These are phyloP conservation scores for Lepiota subincarnata DNA, from an alignment of 768 basidiomycete genomes.

Conservation along the genomic window DNA sequence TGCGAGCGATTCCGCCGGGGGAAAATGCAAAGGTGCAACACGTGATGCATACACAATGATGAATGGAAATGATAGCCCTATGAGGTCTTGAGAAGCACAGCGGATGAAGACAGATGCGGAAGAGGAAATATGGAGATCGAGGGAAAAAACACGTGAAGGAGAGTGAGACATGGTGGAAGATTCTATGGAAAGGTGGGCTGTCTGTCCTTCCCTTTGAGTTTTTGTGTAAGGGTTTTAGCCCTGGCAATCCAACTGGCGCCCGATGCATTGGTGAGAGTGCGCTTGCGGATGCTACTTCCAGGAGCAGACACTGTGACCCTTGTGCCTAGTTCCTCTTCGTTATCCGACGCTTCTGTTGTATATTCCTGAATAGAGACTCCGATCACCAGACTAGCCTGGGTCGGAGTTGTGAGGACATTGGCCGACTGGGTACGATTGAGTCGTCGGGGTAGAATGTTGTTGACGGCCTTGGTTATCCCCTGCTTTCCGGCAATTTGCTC, in stretches of 20 bases:
- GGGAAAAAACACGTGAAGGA: not conserved
- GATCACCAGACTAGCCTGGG: constrained; percentile 5
- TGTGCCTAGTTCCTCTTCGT: constrained; percentile 6
- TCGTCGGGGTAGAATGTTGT: constrained; percentile 1
- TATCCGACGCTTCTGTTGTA: not conserved
- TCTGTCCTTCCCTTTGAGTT: not conserved
- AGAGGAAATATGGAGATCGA: not conserved
- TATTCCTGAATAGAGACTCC: constrained; percentile 10
- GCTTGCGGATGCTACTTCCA: constrained; percentile 3
- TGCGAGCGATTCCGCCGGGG: not conserved
- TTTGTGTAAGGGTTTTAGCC: constrained; percentile 6
- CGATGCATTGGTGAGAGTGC: not conserved
- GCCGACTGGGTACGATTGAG: constrained; percentile 8
- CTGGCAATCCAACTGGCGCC: constrained; percentile 3
- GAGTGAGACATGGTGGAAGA: not conserved
- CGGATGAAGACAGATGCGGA: not conserved
- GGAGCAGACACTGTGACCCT: constrained; percentile 8
- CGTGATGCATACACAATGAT: not conserved
- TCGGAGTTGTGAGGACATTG: not conserved
- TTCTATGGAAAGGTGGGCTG: not conserved
- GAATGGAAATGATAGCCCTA: not conserved
- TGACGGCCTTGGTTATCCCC: constrained; percentile 7
- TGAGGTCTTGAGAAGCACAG: not conserved
- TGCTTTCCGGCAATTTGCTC: constrained; percentile 5
- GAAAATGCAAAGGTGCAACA: not conserved